Base-by-base conservation (phyloP, 306 rosid species). In the Canavalia ensiformis region DNA sequence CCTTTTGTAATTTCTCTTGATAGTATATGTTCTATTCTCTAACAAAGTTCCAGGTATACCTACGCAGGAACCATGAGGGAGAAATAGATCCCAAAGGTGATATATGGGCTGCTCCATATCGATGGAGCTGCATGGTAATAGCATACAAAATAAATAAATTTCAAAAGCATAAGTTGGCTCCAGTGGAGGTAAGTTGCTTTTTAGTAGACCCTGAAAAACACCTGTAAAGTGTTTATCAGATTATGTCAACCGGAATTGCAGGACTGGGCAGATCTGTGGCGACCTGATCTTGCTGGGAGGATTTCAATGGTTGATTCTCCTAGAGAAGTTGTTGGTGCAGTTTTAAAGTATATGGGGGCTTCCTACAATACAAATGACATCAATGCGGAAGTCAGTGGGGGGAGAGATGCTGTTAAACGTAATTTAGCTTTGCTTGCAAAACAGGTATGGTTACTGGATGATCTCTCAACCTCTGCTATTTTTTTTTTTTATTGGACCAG, bases 181-280 rank as follows among this genome's bases (percentile, higher is more conserved):
- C 97, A 8, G 77, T 92, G 9, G 92, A 88, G 93, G 97, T 91
- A 79, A 55, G 68, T 7, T 71, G 18, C 72, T 46, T 79, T 63
- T 2, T 31, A 75, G 29, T 59, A 37, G 66, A 25, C 30, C 37
- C 34, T 35, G 54, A 67, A 50, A 66, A 39, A 68, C 44, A 44
- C 25, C 70, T n/a, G 31, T 78, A 12, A 71, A 52, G 54, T 65
- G 28, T 72, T 58, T 84, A 66, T 84, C 57, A 68, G 71, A 51
- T 39, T 65, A 41, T 78, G 8, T 73, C 50, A 84, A 81, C 80
- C 79, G 56, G 73, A 60, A 58, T 75, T 84, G 81, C 90, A 95
- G 98, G 99, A 95, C 73, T 95, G 99, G 99, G 86, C 88, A 67
- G 97, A 95, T 89, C 84, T 95, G 79, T 95, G 99, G 99, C 90